Evolutionary conservation across 108 stramenopile genomes (phyloP).

Genomic region (Licmophora abbreviata): DNA sequence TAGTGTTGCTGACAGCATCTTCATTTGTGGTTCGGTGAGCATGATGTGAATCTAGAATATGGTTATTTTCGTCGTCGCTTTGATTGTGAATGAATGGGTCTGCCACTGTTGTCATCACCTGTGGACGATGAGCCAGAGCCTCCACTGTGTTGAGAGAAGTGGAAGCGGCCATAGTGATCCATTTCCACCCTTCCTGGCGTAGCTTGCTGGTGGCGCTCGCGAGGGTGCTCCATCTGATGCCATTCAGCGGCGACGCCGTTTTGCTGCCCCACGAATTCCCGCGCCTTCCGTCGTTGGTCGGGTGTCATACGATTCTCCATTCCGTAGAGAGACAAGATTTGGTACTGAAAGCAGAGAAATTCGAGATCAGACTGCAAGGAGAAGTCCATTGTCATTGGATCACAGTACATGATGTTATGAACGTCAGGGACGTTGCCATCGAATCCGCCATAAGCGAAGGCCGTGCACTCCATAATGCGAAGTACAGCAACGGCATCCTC

Average conservation of each 20-base stretch:
- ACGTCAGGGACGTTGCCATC: slow-evolving; percentile 23
- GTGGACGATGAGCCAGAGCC: too few relatives aligned
- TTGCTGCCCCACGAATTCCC: background rate
- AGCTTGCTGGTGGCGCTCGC: background rate
- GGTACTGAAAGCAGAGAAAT: slow-evolving; percentile 29
- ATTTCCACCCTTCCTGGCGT: background rate
- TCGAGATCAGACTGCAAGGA: slow-evolving; percentile 3
- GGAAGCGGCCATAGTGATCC: slow-evolving; percentile 4
- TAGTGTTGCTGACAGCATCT: too few relatives aligned
- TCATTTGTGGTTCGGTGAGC: too few relatives aligned
- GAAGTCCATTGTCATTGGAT: slow-evolving; percentile 42
- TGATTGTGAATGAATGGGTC: too few relatives aligned
- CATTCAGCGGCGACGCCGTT: background rate
- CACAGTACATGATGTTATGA: slow-evolving; percentile 34
- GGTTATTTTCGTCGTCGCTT: too few relatives aligned
- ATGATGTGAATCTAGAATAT: too few relatives aligned
- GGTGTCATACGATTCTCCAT: slow-evolving; percentile 31
- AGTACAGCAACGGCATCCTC: slow-evolving; percentile 83
- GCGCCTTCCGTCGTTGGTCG: slow-evolving; percentile 14
- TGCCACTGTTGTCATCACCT: too few relatives aligned
- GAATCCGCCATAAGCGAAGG: slow-evolving; percentile 41
- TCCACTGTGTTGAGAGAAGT: background rate
- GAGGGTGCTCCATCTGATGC: background rate
- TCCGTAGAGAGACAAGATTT: slow-evolving; percentile 29
- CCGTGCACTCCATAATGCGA: slow-evolving; percentile 78